phyloP scores from a whole-genome alignment of 2,329 filamentous ascomycete genomes.

The Arthrobotrys musiformis region DNA sequence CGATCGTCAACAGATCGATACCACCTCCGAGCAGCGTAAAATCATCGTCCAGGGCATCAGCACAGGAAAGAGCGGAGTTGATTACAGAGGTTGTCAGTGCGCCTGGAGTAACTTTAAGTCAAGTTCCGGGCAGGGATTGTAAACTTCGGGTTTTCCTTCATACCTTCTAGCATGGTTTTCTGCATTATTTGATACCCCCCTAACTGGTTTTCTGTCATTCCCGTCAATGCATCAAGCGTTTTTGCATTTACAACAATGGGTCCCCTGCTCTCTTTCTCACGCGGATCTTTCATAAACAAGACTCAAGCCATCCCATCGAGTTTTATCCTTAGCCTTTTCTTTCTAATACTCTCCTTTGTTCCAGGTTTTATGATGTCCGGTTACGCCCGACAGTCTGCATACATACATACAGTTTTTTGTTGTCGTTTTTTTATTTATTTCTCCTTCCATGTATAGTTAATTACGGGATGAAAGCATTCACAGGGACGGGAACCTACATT shows the following conservation, averaged over 20 bases:
- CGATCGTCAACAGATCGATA: slow-evolving; percentile 36
- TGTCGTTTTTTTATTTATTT: neutral
- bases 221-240: neutral
- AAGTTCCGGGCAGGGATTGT: slow-evolving; percentile 18
- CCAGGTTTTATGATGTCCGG: neutral
- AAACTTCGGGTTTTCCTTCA: slow-evolving; percentile 19
- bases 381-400: neutral
- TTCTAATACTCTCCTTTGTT: slow-evolving; percentile 18
- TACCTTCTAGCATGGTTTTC: neutral
- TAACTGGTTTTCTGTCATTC: slow-evolving; percentile 18
- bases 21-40: neutral
- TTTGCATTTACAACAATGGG: neutral
- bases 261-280: neutral
- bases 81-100: slow-evolving; percentile 50
- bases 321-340: neutral
- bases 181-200: slow-evolving; percentile 42
- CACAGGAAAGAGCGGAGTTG: slow-evolving; percentile 28
- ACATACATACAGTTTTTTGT: neutral
- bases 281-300: neutral
- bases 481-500: neutral
- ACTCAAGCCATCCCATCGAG: neutral
- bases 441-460: neutral
- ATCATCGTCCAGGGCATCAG: slow-evolving; percentile 23
- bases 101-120: slow-evolving; percentile 54
- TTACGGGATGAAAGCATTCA: slow-evolving; percentile 1